Percentiles rank a stretch among this genome's conserved stretches.
These are phyloP conservation scores for Dimargaris verticillata DNA, from an alignment of 192 early-diverging fungal genomes.

Conservation along the genomic window DNA sequence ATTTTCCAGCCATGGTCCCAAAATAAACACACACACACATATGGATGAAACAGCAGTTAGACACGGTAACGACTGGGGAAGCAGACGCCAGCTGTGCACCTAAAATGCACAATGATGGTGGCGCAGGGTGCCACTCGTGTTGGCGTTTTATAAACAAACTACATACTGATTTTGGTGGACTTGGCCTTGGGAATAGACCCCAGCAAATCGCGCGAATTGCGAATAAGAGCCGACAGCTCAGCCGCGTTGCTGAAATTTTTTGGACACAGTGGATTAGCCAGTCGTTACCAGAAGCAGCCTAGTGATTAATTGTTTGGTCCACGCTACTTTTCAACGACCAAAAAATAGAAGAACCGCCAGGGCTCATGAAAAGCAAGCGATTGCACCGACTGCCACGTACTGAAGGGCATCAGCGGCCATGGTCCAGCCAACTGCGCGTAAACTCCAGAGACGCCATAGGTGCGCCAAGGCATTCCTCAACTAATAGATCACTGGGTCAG, in stretches of 20 bases:
- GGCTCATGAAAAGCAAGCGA: not conserved
- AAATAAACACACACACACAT: not conserved
- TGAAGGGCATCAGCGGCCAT: not conserved
- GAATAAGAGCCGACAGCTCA: constrained; percentile 67
- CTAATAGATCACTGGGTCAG: not conserved
- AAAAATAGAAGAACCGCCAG: too few species aligned
- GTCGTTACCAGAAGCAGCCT: not conserved
- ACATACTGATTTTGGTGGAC: constrained; percentile 79
- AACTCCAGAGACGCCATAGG: too few species aligned
- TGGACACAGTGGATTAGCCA: not conserved
- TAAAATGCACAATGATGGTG: too few species aligned
- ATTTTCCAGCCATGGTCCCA: not conserved
- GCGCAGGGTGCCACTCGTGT: not conserved
- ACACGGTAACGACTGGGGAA: not conserved
- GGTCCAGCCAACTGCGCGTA: too few species aligned
- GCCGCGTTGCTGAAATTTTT: constrained; percentile 38
- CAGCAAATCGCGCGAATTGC: constrained; percentile 62
- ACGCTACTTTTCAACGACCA: too few species aligned
- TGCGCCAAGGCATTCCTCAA: not conserved
- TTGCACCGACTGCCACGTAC: not conserved
- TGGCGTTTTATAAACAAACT: not conserved
- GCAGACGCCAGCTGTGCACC: not conserved
- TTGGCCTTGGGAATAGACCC: constrained; percentile 84
- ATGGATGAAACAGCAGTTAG: not conserved
- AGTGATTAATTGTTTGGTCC: not conserved